A percentile compares a stretch with the other conserved stretches of the same genome.
Evolutionary conservation across 768 basidiomycete species (phyloP).

Genomic region (Naganishia randhawae): DNA sequence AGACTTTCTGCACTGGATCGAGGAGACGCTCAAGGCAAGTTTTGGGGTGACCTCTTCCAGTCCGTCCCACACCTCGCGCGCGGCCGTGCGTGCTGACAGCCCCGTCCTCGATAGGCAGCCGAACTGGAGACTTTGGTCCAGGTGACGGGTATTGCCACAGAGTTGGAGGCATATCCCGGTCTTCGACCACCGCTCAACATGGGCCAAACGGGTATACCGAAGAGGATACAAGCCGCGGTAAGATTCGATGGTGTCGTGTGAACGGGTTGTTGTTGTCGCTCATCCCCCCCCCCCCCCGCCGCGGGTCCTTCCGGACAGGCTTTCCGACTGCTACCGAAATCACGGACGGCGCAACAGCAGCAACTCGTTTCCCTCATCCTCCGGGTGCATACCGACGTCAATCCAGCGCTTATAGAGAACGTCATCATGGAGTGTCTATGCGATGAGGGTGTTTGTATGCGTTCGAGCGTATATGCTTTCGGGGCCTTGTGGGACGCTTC

Average conservation of each 20-base stretch:
- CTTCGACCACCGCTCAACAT: neutral
- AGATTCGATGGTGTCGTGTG: neutral
- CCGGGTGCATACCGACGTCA: neutral
- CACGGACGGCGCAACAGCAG: neutral
- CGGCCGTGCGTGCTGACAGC: neutral
- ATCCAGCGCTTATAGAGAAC: neutral
- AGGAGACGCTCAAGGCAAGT: neutral
- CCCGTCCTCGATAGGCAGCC: neutral
- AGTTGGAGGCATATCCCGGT: neutral
- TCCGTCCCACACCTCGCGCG: neutral
- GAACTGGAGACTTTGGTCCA: neutral
- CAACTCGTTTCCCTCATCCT: slow-evolving; percentile 8
- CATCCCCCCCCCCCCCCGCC: no score
- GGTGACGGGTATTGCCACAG: slow-evolving; percentile 1
- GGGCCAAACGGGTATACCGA: slow-evolving; percentile 4
- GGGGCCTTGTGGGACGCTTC: slow-evolving; percentile 10
- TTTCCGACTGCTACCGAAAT: neutral
- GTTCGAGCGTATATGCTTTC: neutral
- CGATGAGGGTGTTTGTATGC: neutral
- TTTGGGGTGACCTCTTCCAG: neutral
- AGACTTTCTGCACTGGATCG: neutral
- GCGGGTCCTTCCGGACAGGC: neutral
- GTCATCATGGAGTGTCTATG: slow-evolving; percentile 15
- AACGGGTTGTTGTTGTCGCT: no score
- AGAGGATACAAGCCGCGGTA: neutral